Evolutionary conservation across 2,329 filamentous ascomycete genomes (phyloP).

Genomic region (Cladosporium phlei): DNA sequence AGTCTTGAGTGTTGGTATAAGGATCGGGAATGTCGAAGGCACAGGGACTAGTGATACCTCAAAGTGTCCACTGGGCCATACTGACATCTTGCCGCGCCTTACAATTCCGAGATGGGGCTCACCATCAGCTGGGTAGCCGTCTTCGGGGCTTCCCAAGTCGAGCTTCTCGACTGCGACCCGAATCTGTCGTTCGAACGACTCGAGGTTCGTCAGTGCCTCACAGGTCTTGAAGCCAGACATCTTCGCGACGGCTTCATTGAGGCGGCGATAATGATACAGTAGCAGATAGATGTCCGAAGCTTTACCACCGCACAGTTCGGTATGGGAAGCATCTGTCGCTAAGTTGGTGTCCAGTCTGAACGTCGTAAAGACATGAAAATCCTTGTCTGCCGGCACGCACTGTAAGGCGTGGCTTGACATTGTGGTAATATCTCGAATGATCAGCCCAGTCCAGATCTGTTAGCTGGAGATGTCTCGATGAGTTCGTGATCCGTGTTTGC

Average conservation of each 20-base stretch:
- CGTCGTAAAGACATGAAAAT: conserved; percentile 12
- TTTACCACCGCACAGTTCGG: neutral
- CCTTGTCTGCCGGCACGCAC: neutral
- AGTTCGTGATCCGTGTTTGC: too few species aligned
- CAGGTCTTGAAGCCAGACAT: neutral
- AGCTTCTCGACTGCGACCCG: neutral
- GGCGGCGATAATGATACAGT: conserved; percentile 6
- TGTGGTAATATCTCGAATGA: neutral
- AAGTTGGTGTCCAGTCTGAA: conserved; percentile 1
- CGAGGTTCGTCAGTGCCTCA: neutral
- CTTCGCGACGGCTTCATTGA: neutral
- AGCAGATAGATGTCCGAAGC: conserved; percentile 8
- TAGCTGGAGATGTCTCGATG: too few species aligned
- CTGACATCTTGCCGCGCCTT: neutral
- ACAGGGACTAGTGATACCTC: neutral
- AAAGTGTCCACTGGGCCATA: neutral
- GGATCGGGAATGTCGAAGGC: neutral
- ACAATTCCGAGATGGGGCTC: neutral
- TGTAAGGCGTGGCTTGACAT: neutral
- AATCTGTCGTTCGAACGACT: neutral
- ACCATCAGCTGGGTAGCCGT: too few species aligned
- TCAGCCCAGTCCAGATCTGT: too few species aligned
- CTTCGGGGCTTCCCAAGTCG: too few species aligned
- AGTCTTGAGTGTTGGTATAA: neutral
- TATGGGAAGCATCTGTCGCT: neutral